Conservation (phyloP, 768 basidiomycete species). For the Royoungia palumana region DNA sequence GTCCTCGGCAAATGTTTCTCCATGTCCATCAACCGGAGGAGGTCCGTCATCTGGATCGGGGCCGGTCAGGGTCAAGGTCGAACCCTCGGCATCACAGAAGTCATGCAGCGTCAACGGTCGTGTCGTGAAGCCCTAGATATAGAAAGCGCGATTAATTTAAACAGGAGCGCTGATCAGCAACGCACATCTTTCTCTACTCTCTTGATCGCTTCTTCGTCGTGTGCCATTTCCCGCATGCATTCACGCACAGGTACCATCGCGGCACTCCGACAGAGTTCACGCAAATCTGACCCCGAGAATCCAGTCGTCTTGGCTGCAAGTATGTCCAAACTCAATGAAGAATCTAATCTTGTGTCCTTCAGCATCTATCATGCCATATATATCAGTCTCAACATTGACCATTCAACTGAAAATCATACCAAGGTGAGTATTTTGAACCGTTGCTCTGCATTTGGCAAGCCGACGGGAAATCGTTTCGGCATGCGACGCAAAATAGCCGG, state of each 20-base stretch:
- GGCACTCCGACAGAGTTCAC: conserved; percentile 89
- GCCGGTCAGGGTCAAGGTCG: conserved; percentile 22
- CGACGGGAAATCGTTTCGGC: conserved; percentile 92
- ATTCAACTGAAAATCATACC: conserved; percentile 39
- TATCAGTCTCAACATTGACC: not conserved
- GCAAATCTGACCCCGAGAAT: conserved; percentile 85
- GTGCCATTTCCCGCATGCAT: conserved; percentile 56
- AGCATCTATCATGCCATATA: conserved; percentile 76
- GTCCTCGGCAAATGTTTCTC: not conserved
- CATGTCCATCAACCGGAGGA: conserved; percentile 4
- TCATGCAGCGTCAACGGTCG: conserved; percentile 70
- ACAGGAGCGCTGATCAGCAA: not conserved
- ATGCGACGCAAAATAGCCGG: conserved; percentile 88
- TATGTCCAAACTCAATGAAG: conserved; percentile 54
- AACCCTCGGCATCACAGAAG: conserved; percentile 50
- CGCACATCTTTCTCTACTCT: conserved; percentile 42
- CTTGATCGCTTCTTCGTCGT: conserved; percentile 48
- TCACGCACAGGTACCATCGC: conserved; percentile 92
- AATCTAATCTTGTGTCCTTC: conserved; percentile 64
- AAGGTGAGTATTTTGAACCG: conserved; percentile 80
- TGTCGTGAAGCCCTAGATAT: conserved; percentile 65
- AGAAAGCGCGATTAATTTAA: not conserved
- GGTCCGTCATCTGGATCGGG: conserved; percentile 30
- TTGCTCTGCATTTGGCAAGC: conserved; percentile 74
- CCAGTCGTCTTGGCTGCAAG: conserved; percentile 73